Evolutionary conservation across 352 stramenopile genomes (phyloP).

Genomic region (Globisporangium alternatum): DNA sequence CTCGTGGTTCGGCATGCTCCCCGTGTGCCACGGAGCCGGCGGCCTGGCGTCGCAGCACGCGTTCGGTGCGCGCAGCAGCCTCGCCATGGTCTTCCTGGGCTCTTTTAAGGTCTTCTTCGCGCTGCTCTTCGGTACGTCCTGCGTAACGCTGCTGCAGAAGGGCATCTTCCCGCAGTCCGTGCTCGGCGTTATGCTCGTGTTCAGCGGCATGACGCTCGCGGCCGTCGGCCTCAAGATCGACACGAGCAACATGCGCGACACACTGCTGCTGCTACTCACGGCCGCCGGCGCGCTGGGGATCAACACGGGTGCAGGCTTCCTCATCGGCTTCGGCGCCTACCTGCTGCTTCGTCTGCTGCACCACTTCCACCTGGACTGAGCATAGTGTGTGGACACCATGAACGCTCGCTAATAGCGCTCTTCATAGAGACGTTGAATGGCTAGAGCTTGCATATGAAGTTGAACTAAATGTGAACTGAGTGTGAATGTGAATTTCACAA

Average conservation of each 20-base stretch:
- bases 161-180: conserved; percentile 58
- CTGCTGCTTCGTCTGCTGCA: conserved; percentile 24
- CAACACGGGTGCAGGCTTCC: conserved; percentile 59
- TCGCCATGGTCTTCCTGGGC: conserved; percentile 89
- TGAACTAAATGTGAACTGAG: background rate
- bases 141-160: conserved; percentile 48
- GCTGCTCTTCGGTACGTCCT: conserved; percentile 84
- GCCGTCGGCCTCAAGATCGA: conserved; percentile 51
- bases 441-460: background rate
- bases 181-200: conserved; percentile 58
- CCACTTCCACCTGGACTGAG: conserved; percentile 18
- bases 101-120: conserved; percentile 87
- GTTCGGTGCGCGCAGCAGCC: conserved; percentile 89
- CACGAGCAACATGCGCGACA: conserved; percentile 29
- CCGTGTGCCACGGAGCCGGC: conserved; percentile 92
- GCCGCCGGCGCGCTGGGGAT: conserved; percentile 37
- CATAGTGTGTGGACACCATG: no score
- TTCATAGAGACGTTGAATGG: background rate
- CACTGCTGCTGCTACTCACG: conserved; percentile 43
- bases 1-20: conserved; percentile 88
- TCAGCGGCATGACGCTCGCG: conserved; percentile 50
- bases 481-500: background rate
- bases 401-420: no score
- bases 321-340: conserved; percentile 41
- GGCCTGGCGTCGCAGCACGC: conserved; percentile 91